Evolutionary conservation across 2,329 filamentous ascomycete species (phyloP).

Genomic region (Pseudocercospora eumusae): DNA sequence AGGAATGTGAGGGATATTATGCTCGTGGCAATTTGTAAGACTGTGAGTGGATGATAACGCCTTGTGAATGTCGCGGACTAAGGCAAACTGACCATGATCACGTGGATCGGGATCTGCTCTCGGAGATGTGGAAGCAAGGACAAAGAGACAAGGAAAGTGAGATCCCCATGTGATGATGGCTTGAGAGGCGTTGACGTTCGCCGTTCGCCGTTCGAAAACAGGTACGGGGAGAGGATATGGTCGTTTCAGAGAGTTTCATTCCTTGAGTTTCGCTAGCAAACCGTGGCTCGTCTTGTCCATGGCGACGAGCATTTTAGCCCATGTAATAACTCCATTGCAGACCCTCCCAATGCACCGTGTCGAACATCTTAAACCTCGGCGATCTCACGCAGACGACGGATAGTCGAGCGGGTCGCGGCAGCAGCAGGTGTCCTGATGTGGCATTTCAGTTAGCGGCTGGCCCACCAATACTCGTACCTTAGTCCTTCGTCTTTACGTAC

Average conservation of each 20-base stretch:
- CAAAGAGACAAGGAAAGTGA: slow-evolving; percentile 15
- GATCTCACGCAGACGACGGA: slow-evolving; percentile 96
- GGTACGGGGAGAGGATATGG: slow-evolving; percentile 11
- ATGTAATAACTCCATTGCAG: slow-evolving; percentile 33
- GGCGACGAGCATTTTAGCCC: slow-evolving; percentile 24
- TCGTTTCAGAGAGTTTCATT: slow-evolving; percentile 33
- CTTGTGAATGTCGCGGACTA: background rate
- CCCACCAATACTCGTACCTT: slow-evolving; percentile 2
- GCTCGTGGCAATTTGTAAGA: background rate
- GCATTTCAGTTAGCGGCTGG: slow-evolving; percentile 19
- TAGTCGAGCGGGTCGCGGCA: slow-evolving; percentile 91
- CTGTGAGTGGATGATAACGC: background rate
- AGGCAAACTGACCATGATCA: slow-evolving; percentile 4
- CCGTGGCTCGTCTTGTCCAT: slow-evolving; percentile 27
- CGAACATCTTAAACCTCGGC: slow-evolving; percentile 73
- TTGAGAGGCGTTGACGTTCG: slow-evolving; percentile 11
- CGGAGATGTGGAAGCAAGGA: slow-evolving; percentile 8
- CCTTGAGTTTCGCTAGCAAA: slow-evolving; percentile 32
- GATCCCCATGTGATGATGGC: background rate
- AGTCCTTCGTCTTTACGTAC: slow-evolving; percentile 63
- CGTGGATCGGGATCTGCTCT: background rate
- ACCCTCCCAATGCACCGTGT: slow-evolving; percentile 31
- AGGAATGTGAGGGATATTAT: background rate
- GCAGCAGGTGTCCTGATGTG: slow-evolving; percentile 77
- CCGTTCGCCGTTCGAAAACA: slow-evolving; percentile 19